Evolutionary conservation across 1,139 yeast species (phyloP), one percentile per base, ranked within the genome.

Genomic region (Debaryomyces udenii): DNA sequence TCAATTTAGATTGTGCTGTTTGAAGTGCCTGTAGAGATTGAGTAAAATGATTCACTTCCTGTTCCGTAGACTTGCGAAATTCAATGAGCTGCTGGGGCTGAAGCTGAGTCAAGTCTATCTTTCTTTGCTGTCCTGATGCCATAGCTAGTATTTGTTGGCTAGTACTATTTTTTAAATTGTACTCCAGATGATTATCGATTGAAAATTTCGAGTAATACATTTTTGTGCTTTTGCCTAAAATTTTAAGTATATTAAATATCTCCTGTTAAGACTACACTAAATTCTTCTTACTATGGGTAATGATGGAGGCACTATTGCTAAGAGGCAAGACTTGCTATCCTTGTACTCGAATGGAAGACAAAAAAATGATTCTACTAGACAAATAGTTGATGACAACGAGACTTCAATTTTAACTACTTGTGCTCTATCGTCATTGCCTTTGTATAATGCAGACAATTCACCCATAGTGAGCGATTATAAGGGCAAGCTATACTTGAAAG

Each of bases 31-130:
- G 86, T 45, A 87, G 76, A 1, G 98, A 90, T 37, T 86, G 86
- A 10, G 88, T 78, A 57, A 93, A 81, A 56, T 91, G 96, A 50
- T 85, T 86, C 31, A 91, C 71, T 59, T 93, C 99, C 54, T 81
- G 84, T 53, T 89, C 95, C 24, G 94, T 78, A 54, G 86, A 88
- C 55, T 84, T 85, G 51, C 94, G 86, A 56, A 93, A 81, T 52
- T 89, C 94, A 32, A 83, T 74, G 40, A 93, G 74, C 63, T 93
- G 98, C 57, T 89, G 94, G 2, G 94, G 86, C 40, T 82, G 81
- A 46, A 91, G 77, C 51, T 80, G 74, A 23, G 82, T 73, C 55
- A 90, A 70, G 56, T 90, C 96, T 42, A 79, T 59, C 38, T 60
- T 62, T 33, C 52, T 53, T 6, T 50, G 51, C 29, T 46, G 54